Evolutionary conservation across 306 rosid genomes (phyloP).

Genomic region (Fagus sylvatica): DNA sequence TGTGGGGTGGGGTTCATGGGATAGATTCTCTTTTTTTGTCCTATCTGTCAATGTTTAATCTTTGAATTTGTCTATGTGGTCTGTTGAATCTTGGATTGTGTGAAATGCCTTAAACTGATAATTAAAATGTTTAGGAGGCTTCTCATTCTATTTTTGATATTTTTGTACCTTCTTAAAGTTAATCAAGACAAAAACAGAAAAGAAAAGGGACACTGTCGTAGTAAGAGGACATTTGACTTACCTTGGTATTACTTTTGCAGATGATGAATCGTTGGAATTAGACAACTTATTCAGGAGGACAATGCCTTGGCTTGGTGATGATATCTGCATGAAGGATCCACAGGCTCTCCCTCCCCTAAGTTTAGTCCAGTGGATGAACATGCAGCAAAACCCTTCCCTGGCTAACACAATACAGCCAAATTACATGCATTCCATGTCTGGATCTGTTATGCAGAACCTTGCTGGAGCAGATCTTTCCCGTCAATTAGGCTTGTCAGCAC

Average conservation of each 20-base stretch:
- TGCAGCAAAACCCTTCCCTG: slow-evolving; percentile 77
- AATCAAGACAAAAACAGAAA: not conserved
- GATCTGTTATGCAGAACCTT: slow-evolving; percentile 68
- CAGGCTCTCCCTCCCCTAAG: slow-evolving; percentile 79
- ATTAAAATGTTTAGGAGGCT: not conserved
- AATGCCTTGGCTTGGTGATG: slow-evolving; percentile 92
- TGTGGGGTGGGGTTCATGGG: not conserved
- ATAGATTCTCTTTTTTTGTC: not conserved
- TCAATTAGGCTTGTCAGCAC: slow-evolving; percentile 63
- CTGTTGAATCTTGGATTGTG: not conserved
- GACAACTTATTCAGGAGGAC: slow-evolving; percentile 71
- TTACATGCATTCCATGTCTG: slow-evolving; percentile 59
- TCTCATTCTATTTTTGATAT: slow-evolving; percentile 7
- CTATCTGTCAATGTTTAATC: not conserved
- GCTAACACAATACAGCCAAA: slow-evolving; percentile 70
- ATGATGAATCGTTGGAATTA: slow-evolving; percentile 69
- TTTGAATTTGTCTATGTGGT: not conserved
- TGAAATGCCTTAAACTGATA: not conserved
- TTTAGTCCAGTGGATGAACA: slow-evolving; percentile 98
- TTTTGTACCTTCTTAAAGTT: not conserved
- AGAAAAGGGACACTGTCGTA: not conserved
- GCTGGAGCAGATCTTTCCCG: slow-evolving; percentile 65
- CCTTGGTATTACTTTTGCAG: slow-evolving; percentile 41
- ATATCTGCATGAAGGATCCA: slow-evolving; percentile 73
- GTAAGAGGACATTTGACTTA: slow-evolving; percentile 7